Percentiles rank a stretch among this genome's conserved stretches.
Conservation (phyloP, 345 rosid species). For the Cardamine chenopodiifolia region DNA sequence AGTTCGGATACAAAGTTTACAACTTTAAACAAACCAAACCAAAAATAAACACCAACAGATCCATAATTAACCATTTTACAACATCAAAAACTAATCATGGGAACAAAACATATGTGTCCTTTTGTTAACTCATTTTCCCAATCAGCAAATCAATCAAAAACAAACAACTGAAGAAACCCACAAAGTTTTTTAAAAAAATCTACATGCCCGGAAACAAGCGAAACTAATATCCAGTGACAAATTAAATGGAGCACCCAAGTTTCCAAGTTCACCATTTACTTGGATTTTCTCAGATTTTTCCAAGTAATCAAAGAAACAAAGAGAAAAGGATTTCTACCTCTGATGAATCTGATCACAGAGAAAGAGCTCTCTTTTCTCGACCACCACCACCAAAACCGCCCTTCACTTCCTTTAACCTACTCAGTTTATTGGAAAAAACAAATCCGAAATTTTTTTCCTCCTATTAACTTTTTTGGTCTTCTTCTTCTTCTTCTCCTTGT, state of each 20-base stretch:
- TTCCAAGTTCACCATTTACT: slow-evolving; percentile 27
- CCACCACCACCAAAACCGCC: slow-evolving; percentile 41
- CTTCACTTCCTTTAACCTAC: slow-evolving; percentile 42
- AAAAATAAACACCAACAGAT: slow-evolving; percentile 44
- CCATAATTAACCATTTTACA: slow-evolving; percentile 40
- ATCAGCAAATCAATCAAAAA: slow-evolving; percentile 10
- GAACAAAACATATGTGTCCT: slow-evolving; percentile 19
- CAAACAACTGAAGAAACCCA: slow-evolving; percentile 16
- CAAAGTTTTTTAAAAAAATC: neutral
- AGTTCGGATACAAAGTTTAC: slow-evolving; percentile 25
- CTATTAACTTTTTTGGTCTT: neutral
- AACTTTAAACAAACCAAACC: slow-evolving; percentile 36
- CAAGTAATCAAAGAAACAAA: slow-evolving; percentile 39
- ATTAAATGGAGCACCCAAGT: slow-evolving; percentile 28
- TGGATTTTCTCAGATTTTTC: slow-evolving; percentile 44
- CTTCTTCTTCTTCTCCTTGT: slow-evolving; percentile 18
- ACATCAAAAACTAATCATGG: slow-evolving; percentile 44
- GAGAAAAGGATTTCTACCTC: slow-evolving; percentile 32
- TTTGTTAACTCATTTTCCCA: slow-evolving; percentile 31
- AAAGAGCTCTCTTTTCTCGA: slow-evolving; percentile 39
- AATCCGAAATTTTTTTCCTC: slow-evolving; percentile 33
- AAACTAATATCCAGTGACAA: neutral
- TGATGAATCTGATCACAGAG: slow-evolving; percentile 28
- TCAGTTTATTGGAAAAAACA: slow-evolving; percentile 30
- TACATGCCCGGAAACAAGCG: neutral